phyloP scores from a whole-genome alignment of 208 protist genomes.

The Trypanosoma rangeli region DNA sequence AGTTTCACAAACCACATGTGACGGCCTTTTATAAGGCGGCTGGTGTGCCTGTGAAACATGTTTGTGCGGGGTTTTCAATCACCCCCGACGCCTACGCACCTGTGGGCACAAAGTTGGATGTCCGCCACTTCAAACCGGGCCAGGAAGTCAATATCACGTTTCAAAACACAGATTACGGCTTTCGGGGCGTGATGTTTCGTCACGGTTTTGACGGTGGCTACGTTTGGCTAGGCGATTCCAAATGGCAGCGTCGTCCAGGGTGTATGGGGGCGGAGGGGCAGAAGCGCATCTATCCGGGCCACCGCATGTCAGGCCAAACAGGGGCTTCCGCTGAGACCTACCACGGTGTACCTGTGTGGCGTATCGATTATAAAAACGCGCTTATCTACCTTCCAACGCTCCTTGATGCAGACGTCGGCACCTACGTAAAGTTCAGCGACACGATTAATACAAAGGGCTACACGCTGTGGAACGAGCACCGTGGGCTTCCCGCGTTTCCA shows the following conservation, averaged over 20 bases:
- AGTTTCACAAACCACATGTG: conserved; percentile 92
- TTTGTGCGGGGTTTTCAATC: conserved; percentile 79
- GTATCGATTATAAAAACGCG: conserved; percentile 94
- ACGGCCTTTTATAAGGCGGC: conserved; percentile 86
- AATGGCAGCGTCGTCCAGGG: conserved; percentile 91
- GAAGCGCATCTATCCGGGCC: conserved; percentile 91
- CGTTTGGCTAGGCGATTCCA: conserved; percentile 91
- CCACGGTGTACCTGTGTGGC: conserved; percentile 5
- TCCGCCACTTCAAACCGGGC: conserved; percentile 93
- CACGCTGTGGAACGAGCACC: conserved; percentile 91
- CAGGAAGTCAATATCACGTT: conserved; percentile 92
- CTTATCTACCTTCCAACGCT: conserved; percentile 90
- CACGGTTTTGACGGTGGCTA: conserved; percentile 93
- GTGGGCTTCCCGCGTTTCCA: conserved; percentile 87
- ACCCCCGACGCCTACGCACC: conserved; percentile 91
- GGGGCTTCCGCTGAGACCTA: conserved; percentile 88
- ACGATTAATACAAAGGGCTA: conserved; percentile 92
- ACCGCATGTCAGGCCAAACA: conserved; percentile 90
- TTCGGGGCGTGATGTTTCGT: conserved; percentile 91
- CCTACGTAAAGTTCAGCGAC: conserved; percentile 91
- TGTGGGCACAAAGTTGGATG: conserved; percentile 92
- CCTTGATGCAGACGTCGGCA: conserved; percentile 86
- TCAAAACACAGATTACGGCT: conserved; percentile 93
- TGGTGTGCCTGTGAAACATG: conserved; percentile 91
- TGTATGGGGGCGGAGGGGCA: conserved; percentile 90